phyloP scores from a whole-genome alignment of 176 grass and related monocot species.

The Echinochloa phyllopogon region DNA sequence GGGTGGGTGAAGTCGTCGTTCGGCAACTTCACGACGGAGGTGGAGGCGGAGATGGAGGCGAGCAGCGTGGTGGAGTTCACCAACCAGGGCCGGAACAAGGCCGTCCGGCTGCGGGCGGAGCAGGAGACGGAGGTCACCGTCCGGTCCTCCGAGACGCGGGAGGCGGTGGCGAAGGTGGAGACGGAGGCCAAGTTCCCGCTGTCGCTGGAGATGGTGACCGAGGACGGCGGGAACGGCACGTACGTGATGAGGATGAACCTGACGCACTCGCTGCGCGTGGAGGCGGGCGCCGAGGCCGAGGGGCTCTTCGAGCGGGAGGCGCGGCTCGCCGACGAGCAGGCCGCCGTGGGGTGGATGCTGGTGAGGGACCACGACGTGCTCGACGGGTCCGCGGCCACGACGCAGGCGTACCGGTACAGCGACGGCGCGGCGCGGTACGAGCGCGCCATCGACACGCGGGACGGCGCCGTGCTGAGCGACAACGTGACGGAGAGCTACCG shows the following conservation, averaged over 20 bases:
- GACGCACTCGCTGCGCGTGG: slow-evolving; percentile 56
- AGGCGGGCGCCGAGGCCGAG: slow-evolving; percentile 32
- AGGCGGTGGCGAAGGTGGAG: slow-evolving; percentile 41
- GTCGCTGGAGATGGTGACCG: slow-evolving; percentile 42
- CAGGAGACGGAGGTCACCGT: slow-evolving; percentile 51
- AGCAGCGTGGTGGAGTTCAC: slow-evolving; percentile 65
- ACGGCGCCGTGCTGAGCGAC: slow-evolving; percentile 74
- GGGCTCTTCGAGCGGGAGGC: slow-evolving; percentile 10
- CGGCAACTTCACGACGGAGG: slow-evolving; percentile 86
- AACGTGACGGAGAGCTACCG: slow-evolving; percentile 57
- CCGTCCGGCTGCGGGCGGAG: slow-evolving; percentile 58
- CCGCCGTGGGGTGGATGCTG: slow-evolving; percentile 76
- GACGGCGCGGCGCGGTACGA: slow-evolving; percentile 40
- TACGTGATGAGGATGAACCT: slow-evolving; percentile 61
- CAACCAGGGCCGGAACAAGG: slow-evolving; percentile 57
- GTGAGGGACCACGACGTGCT: slow-evolving; percentile 72
- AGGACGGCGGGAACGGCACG: slow-evolving; percentile 53
- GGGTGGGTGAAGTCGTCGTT: slow-evolving; percentile 87
- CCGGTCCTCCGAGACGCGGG: slow-evolving; percentile 33
- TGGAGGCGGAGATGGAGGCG: slow-evolving; percentile 59
- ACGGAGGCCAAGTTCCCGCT: slow-evolving; percentile 66
- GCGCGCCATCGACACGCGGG: slow-evolving; percentile 52
- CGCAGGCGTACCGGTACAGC: slow-evolving; percentile 61
- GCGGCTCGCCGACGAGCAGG: slow-evolving; percentile 60
- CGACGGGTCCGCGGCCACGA: slow-evolving; percentile 61